These are phyloP conservation scores for Trichoderma parareesei DNA, from an alignment of 495 filamentous ascomycete species.

Conservation along the genomic window DNA sequence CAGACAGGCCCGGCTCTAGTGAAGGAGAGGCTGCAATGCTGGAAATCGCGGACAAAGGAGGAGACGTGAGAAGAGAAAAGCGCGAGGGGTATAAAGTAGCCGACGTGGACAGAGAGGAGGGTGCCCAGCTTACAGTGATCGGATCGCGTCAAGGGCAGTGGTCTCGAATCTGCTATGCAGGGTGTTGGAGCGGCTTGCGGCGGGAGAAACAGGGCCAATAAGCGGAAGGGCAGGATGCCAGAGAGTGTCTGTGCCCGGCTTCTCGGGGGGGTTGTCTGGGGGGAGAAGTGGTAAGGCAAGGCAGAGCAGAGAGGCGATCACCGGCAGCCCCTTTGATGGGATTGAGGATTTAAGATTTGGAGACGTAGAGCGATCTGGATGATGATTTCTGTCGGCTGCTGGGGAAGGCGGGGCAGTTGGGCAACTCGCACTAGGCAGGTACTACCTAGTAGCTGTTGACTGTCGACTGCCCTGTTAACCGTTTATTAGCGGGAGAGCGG, in stretches of 20 bases:
- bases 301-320: background rate
- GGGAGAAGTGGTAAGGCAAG: background rate
- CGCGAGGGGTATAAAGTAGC: background rate
- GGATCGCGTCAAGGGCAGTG: background rate
- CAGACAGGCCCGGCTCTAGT: background rate
- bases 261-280: background rate
- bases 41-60: background rate
- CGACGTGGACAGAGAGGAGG: too few species aligned
- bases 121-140: background rate
- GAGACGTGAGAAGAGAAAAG: background rate
- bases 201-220: too few species aligned
- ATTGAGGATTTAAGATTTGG: slow-evolving; percentile 7
- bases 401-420: slow-evolving; percentile 1
- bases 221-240: too few species aligned
- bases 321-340: background rate
- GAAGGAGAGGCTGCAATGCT: background rate
- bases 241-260: too few species aligned
- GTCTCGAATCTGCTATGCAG: background rate
- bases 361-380: background rate
- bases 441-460: background rate
- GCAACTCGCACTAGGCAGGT: background rate
- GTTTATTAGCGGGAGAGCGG: too few species aligned
- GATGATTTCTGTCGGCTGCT: background rate
- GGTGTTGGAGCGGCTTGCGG: background rate
- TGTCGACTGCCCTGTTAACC: background rate